A percentile compares a stretch with the other conserved stretches of the same genome.
Evolutionary conservation across 305 asterid species (phyloP).

Genomic region (Fraxinus xanthoxyloides): DNA sequence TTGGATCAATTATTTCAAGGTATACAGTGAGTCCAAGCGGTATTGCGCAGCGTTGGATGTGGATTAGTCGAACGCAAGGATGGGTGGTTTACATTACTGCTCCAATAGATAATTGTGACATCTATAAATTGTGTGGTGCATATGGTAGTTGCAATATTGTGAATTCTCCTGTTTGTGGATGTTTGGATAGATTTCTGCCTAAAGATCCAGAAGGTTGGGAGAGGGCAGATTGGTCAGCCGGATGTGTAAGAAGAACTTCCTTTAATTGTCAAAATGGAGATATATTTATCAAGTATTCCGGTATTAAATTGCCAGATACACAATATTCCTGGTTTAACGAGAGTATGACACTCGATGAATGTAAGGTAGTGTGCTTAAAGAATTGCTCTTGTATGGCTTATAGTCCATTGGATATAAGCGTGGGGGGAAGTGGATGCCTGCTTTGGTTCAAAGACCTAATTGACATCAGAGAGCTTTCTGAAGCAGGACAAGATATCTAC

Average conservation of each 20-base stretch:
- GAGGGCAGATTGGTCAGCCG: neutral
- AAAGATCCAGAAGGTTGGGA: neutral
- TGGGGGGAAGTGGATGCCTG: neutral
- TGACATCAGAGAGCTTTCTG: neutral
- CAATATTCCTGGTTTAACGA: neutral
- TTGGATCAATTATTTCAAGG: neutral
- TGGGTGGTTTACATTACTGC: neutral
- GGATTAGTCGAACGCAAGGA: neutral
- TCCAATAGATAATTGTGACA: neutral
- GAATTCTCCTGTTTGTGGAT: neutral
- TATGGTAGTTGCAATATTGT: conserved; percentile 14
- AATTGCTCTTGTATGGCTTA: neutral
- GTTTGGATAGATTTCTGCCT: neutral
- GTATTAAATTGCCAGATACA: neutral
- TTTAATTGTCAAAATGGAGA: neutral
- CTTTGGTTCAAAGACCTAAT: neutral
- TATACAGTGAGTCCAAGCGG: neutral
- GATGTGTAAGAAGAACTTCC: neutral
- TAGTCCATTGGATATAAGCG: neutral
- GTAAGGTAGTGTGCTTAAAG: neutral
- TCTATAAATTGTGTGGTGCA: conserved; percentile 18
- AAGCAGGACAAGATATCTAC: neutral
- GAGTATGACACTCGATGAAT: neutral
- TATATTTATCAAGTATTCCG: neutral
- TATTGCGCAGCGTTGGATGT: neutral